Evolutionary conservation across 306 rosid genomes (phyloP).

Genomic region (Prunus mira): DNA sequence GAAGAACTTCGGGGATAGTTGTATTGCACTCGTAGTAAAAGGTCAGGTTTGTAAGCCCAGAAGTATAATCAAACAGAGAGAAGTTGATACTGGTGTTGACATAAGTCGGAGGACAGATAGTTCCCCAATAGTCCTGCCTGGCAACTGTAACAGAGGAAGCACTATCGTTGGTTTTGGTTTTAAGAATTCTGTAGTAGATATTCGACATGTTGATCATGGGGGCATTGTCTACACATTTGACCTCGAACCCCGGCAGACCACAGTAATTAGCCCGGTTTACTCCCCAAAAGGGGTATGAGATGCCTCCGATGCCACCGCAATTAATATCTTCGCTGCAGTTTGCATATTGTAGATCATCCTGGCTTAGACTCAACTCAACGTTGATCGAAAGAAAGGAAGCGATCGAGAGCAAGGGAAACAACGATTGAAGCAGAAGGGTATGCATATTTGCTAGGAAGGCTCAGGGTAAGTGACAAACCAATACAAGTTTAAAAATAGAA

Average conservation of each 20-base stretch:
- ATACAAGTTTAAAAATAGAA: too few relatives aligned
- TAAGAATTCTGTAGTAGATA: background rate
- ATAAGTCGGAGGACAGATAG: background rate
- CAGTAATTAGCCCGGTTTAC: conserved; percentile 1
- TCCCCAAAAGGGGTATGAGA: conserved; percentile 26
- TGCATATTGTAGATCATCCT: background rate
- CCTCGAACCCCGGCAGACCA: conserved; percentile 1
- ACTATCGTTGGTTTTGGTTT: background rate
- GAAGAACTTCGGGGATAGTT: too few relatives aligned
- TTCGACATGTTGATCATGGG: background rate
- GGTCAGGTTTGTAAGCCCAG: background rate
- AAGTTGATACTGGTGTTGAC: background rate
- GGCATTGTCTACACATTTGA: background rate
- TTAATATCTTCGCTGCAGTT: background rate
- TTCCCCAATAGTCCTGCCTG: background rate
- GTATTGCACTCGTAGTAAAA: conserved; percentile 6
- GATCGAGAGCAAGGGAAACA: background rate
- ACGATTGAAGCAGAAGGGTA: background rate
- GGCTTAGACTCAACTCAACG: background rate
- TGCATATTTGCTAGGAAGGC: background rate
- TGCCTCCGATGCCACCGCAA: background rate
- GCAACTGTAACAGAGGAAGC: background rate
- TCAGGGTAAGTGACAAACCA: background rate
- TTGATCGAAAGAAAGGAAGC: background rate
- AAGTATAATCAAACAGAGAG: background rate